Percentiles rank a stretch among this genome's conserved stretches.
Conservation (phyloP, 2,329 filamentous ascomycete species). For the Venturia aucupariae region DNA sequence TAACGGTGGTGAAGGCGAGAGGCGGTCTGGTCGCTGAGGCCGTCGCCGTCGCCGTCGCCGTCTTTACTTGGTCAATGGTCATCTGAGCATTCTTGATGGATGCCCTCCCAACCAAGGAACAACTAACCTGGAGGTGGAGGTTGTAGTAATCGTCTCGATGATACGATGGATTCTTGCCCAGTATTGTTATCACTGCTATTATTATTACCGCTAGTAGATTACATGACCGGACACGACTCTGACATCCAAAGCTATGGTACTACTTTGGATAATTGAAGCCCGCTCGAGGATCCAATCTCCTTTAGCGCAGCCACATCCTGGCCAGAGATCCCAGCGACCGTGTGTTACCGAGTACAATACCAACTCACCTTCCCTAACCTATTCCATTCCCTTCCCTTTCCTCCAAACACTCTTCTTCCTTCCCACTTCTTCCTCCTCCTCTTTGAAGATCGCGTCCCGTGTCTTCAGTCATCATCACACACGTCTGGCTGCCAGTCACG, state of each 20-base stretch:
- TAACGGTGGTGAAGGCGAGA: background rate
- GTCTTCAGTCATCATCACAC: background rate
- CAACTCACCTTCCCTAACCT: background rate
- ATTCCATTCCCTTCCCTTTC: background rate
- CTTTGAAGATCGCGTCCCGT: conserved; percentile 7
- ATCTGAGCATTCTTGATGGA: background rate
- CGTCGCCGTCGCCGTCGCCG: background rate
- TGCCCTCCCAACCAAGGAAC: background rate
- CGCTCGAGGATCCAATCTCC: background rate
- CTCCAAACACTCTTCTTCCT: background rate
- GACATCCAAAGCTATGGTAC: background rate
- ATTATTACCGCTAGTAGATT: background rate
- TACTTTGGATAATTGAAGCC: background rate
- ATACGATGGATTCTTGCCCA: too few species aligned
- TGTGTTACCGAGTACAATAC: background rate
- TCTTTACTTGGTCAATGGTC: background rate
- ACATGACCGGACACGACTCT: background rate
- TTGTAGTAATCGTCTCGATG: background rate
- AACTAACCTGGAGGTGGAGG: background rate
- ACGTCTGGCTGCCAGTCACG: background rate
- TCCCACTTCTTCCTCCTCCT: background rate
- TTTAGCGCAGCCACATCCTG: background rate
- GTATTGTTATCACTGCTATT: too few species aligned
- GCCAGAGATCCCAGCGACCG: background rate
- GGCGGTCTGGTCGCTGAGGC: background rate